Evolutionary conservation across 352 stramenopile species (phyloP).

Genomic region (Phytophthora pistaciae): DNA sequence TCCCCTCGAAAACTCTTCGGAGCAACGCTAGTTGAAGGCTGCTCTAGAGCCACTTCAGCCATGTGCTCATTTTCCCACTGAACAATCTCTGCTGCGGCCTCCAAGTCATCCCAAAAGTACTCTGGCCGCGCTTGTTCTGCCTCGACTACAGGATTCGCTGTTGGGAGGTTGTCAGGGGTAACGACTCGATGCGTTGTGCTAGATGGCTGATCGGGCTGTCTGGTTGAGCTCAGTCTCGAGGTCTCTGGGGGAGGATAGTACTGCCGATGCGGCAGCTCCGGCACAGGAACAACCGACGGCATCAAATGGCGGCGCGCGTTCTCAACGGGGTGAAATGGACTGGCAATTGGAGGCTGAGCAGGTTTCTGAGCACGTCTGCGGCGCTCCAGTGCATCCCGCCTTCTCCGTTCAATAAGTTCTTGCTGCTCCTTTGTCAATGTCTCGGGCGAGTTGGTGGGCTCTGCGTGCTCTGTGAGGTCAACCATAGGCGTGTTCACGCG

Average conservation of each 20-base stretch:
- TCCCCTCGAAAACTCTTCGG: background rate
- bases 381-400: slow-evolving; percentile 68
- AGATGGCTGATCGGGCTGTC: background rate
- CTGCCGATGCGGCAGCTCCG: background rate
- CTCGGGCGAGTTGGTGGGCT: slow-evolving; percentile 33
- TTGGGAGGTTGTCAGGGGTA: slow-evolving; percentile 29
- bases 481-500: background rate
- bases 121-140: slow-evolving; percentile 17
- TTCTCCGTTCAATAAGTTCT: slow-evolving; percentile 58
- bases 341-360: slow-evolving; percentile 9
- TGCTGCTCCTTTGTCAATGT: slow-evolving; percentile 63
- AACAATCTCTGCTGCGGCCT: slow-evolving; percentile 59
- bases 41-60: slow-evolving; percentile 33
- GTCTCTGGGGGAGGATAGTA: background rate
- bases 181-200: slow-evolving; percentile 24
- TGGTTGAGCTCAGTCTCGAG: slow-evolving; percentile 6
- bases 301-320: background rate
- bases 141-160: slow-evolving; percentile 1
- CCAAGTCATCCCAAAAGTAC: slow-evolving; percentile 52
- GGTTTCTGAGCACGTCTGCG: slow-evolving; percentile 35
- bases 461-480: slow-evolving; percentile 12
- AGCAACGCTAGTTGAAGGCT: slow-evolving; percentile 2
- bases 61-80: slow-evolving; percentile 63
- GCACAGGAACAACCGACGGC: background rate
- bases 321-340: slow-evolving; percentile 8